Conservation (phyloP, 2,329 filamentous ascomycete genomes). For the Juglanconis juglandina region DNA sequence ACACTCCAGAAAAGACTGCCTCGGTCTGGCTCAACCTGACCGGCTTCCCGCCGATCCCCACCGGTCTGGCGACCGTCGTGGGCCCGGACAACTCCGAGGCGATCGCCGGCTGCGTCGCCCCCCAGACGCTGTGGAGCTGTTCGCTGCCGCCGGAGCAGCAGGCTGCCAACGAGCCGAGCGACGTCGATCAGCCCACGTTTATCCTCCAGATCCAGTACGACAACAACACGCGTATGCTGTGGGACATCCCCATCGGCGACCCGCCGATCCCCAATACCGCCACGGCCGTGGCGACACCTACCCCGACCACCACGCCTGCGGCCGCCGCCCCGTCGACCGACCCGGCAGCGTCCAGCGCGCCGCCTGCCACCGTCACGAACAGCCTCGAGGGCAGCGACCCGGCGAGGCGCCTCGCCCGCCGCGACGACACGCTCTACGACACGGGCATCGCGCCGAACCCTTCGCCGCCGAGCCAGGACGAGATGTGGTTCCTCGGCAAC, state of each 20-base stretch:
- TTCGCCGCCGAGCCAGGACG: constrained; percentile 56
- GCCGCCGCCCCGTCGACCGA: not conserved
- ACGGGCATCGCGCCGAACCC: constrained; percentile 49
- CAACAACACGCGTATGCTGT: constrained; percentile 50
- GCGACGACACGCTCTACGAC: constrained; percentile 14
- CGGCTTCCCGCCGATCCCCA: constrained; percentile 80
- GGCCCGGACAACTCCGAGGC: constrained; percentile 64
- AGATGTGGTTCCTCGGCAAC: constrained; percentile 79
- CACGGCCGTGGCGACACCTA: not conserved
- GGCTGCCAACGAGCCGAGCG: constrained; percentile 57
- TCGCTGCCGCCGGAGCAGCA: constrained; percentile 76
- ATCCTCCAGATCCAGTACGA: constrained; percentile 75
- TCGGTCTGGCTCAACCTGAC: constrained; percentile 77
- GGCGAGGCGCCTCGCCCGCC: not conserved
- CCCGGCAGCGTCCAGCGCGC: not conserved
- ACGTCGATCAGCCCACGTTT: constrained; percentile 71
- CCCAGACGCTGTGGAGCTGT: constrained; percentile 81
- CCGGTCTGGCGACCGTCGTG: constrained; percentile 74
- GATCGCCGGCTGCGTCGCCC: constrained; percentile 67
- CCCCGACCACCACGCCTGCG: not conserved
- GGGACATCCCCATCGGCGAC: constrained; percentile 43
- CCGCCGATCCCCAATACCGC: constrained; percentile 21
- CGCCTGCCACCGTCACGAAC: not conserved
- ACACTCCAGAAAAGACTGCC: not conserved
- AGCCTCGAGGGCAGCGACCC: constrained; percentile 1